phyloP scores from a whole-genome alignment of 2,329 filamentous ascomycete species.

The Penicillium sp. region DNA sequence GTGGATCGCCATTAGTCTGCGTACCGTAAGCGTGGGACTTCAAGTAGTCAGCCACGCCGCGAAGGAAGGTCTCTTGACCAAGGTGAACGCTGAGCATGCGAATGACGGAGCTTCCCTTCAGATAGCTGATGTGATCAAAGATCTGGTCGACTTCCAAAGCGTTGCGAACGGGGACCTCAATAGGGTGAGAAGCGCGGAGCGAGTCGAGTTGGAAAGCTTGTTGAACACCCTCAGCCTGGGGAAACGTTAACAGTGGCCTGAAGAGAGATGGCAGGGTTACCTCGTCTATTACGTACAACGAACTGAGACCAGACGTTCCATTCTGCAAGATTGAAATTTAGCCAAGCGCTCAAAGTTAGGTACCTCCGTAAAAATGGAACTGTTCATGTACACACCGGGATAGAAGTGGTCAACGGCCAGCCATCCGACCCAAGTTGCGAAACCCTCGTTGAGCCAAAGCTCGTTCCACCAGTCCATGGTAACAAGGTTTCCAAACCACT shows the following conservation, averaged over 20 bases:
- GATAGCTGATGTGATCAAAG: constrained; percentile 93
- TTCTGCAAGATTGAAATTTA: constrained; percentile 46
- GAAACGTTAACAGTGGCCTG: constrained; percentile 33
- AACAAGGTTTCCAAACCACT: constrained; percentile 93
- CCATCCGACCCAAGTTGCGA: constrained; percentile 98
- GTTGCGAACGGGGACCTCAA: constrained; percentile 90
- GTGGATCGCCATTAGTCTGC: constrained; percentile 1
- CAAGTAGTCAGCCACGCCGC: constrained; percentile 84
- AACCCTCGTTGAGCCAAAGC: constrained; percentile 91
- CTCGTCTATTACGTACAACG: constrained; percentile 60
- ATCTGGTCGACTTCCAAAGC: constrained; percentile 96
- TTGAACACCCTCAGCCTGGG: constrained; percentile 80
- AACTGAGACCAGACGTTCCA: constrained; percentile 99
- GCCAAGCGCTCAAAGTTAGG: not conserved
- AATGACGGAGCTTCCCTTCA: constrained; percentile 93
- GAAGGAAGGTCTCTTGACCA: constrained; percentile 79
- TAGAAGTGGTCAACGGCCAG: constrained; percentile 84
- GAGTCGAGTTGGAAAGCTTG: constrained; percentile 84
- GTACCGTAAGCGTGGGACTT: constrained; percentile 77
- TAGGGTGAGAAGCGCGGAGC: constrained; percentile 86
- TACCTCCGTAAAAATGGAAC: not conserved
- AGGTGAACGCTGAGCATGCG: constrained; percentile 93
- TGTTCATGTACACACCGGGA: constrained; percentile 49
- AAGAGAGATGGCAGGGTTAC: constrained; percentile 37
- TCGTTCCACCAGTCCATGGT: constrained; percentile 98